Evolutionary conservation across 129 eudicot genomes (phyloP), one percentile per base, ranked within the genome.

Genomic region (Flaveria trinervia): DNA sequence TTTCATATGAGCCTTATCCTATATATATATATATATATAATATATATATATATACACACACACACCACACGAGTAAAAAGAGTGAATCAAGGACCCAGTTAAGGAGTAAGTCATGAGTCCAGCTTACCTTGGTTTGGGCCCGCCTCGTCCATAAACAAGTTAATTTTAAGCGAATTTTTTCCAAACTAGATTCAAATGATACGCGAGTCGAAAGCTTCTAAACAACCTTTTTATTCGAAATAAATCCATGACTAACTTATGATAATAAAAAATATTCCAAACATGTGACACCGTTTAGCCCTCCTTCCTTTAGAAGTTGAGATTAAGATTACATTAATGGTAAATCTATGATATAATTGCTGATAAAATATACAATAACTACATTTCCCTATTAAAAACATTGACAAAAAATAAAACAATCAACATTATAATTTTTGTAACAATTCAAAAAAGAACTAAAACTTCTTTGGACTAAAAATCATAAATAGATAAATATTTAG

Each of bases 311-410:
- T 3, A 64, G 30, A 64, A 64, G 3, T 14, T 30, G 33, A 62
- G 46, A 64, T 64, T 61, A 61, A 26, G 68, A 14, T 61, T 61
- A 36, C 22, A 64, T 28, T 64, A 30, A 64, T 28, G 30, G 46
- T 64, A 15, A 28, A 64, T 64, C 16, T 64, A 64, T 30, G 46
- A 46, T 64, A 33, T 64, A 64, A 64, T 30, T 64, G 44, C 69
- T 64, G 33, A 64, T 64, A 30, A 64, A 30, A 28, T 64, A 28
- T 64, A 1, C 4, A 64, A 30, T 64, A 64, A 64, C 15, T 15
- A 64, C 69, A 64, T 64, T 61, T 64, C 69, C 44, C 46, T 64
- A 30, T 4, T 30, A 5, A 62, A 30, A 64, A 33, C 12, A 64
- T 33, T 2, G 20, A 30, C 12, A 28, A 30, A 30, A 5, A 64